Percentiles rank a stretch among this genome's conserved stretches.
Evolutionary conservation across 1,284 basidiomycete species (phyloP).

Genomic region (Mycosarcoma mackinlayi): DNA sequence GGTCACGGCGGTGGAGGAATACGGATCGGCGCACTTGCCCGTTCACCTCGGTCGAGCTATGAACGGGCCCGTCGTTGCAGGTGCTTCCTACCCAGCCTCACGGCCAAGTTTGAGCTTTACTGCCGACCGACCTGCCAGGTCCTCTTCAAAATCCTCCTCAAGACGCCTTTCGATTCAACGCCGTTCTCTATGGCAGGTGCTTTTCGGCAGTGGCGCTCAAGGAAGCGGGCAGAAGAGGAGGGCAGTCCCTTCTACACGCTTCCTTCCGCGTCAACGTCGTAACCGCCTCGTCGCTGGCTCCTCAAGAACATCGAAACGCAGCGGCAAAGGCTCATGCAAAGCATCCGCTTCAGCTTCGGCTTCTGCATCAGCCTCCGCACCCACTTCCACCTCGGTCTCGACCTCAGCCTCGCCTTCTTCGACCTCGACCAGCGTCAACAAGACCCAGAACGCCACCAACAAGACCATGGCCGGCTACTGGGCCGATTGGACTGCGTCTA

Average conservation of each 20-base stretch:
- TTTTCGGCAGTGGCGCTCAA: slow-evolving; percentile 9
- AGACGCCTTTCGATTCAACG: slow-evolving; percentile 3
- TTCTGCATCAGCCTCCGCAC: neutral
- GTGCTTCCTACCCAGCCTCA: neutral
- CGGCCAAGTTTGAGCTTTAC: slow-evolving; percentile 2
- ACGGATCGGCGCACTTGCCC: neutral
- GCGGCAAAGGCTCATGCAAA: slow-evolving; percentile 23
- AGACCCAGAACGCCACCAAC: slow-evolving; percentile 17
- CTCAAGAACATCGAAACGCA: slow-evolving; percentile 11
- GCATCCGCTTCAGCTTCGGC: slow-evolving; percentile 5
- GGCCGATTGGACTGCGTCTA: slow-evolving; percentile 49
- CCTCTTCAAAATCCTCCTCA: neutral
- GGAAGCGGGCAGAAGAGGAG: slow-evolving; percentile 28
- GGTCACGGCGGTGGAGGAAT: slow-evolving; percentile 8
- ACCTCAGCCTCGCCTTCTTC: neutral
- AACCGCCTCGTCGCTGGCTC: neutral
- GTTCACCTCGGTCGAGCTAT: neutral
- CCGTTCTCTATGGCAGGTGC: slow-evolving; percentile 29
- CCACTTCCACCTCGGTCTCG: slow-evolving; percentile 5
- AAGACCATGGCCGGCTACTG: slow-evolving; percentile 57
- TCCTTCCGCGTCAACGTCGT: slow-evolving; percentile 6
- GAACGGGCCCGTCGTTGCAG: neutral
- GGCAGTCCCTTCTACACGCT: slow-evolving; percentile 41
- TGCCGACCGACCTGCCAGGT: slow-evolving; percentile 10
- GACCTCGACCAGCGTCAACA: neutral